Percentiles rank a stretch among this genome's conserved stretches.
Conservation (phyloP, 768 basidiomycete genomes). For the Mycena capillaripes region DNA sequence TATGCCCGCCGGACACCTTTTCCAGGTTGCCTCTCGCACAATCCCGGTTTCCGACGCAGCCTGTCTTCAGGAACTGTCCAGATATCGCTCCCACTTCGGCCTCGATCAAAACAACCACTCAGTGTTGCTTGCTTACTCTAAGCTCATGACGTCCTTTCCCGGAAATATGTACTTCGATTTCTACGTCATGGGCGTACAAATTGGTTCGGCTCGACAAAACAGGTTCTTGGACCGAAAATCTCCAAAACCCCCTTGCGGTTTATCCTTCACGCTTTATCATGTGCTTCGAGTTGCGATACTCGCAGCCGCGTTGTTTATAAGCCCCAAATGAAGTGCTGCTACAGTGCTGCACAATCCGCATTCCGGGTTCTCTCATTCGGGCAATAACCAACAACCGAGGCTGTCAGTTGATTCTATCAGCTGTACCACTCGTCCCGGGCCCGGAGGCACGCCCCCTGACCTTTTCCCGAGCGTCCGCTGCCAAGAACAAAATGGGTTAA, state of each 20-base stretch:
- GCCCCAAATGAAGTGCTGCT: no score
- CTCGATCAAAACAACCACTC: no score
- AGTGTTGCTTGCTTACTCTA: not conserved
- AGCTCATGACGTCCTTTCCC: not conserved
- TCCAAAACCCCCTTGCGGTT: not conserved
- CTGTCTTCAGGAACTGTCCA: no score
- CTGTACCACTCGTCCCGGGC: not conserved
- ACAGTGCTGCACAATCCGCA: no score
- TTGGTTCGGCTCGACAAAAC: not conserved
- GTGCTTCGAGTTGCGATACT: no score
- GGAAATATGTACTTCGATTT: not conserved
- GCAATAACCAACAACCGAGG: not conserved
- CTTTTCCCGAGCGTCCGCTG: not conserved
- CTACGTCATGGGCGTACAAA: not conserved
- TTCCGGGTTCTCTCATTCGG: not conserved
- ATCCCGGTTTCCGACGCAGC: no score
- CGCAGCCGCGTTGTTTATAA: no score
- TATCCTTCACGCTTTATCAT: not conserved
- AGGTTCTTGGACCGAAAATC: not conserved
- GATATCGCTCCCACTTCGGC: no score
- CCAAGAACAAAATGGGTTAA: not conserved
- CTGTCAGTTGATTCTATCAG: conserved; percentile 19
- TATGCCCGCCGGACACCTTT: no score
- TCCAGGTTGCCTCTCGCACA: no score
- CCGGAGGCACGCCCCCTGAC: not conserved